phyloP scores from a whole-genome alignment of 169 alveolate genomes.

The Neospora caninum region DNA sequence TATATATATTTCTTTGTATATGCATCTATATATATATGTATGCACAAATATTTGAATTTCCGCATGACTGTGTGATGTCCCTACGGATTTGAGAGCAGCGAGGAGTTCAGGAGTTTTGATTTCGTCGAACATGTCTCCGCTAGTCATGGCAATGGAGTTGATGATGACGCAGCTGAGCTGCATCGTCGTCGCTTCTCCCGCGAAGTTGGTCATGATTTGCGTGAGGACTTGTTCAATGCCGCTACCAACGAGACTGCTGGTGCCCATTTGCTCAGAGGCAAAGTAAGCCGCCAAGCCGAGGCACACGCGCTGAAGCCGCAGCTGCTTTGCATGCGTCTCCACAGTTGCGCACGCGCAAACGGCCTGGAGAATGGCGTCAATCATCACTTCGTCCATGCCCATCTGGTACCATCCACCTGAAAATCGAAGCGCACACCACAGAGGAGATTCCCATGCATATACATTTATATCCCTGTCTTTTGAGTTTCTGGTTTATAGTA shows the following conservation, averaged over 20 bases:
- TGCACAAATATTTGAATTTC: not conserved
- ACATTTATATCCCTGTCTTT: too few relatives aligned
- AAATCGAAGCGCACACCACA: not conserved
- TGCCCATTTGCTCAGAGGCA: slow-evolving; percentile 76
- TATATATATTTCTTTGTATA: not conserved
- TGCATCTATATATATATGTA: not conserved
- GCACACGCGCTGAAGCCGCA: slow-evolving; percentile 78
- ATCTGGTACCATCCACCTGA: slow-evolving; percentile 71
- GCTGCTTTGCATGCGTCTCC: slow-evolving; percentile 77
- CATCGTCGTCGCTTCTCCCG: slow-evolving; percentile 70
- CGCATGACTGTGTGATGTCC: not conserved
- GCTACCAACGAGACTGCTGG: slow-evolving; percentile 73
- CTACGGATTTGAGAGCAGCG: slow-evolving; percentile 64
- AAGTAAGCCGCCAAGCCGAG: slow-evolving; percentile 76
- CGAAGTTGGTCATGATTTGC: slow-evolving; percentile 71
- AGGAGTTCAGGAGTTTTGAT: slow-evolving; percentile 62
- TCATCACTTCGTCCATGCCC: slow-evolving; percentile 74
- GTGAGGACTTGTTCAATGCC: slow-evolving; percentile 73
- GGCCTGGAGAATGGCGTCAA: slow-evolving; percentile 71
- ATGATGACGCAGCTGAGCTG: slow-evolving; percentile 65
- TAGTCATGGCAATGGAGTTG: slow-evolving; percentile 68
- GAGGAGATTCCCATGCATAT: not conserved
- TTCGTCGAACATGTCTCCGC: slow-evolving; percentile 70
- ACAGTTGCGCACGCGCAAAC: slow-evolving; percentile 72
- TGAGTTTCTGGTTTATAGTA: too few relatives aligned